A percentile compares a stretch with the other conserved stretches of the same genome.
These are phyloP conservation scores for Begonia masoniana DNA, from an alignment of 306 rosid species.

Conservation along the genomic window DNA sequence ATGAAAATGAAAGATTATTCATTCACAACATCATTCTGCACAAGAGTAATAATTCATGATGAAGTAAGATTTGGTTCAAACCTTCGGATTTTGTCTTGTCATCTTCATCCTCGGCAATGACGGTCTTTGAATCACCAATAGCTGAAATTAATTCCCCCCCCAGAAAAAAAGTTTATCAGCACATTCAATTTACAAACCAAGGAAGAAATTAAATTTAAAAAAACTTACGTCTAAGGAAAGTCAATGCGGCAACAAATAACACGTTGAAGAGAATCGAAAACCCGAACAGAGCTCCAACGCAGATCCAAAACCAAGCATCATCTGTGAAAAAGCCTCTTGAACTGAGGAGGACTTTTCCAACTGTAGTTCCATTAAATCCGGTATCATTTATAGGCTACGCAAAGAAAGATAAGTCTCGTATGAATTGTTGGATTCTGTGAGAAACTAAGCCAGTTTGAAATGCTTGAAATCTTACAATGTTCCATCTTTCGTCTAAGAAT, in stretches of 20 bases:
- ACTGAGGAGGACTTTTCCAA: conserved; percentile 57
- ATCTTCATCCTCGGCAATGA: conserved; percentile 26
- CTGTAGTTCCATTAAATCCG: conserved; percentile 33
- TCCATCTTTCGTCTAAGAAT: conserved; percentile 67
- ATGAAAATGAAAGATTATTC: too few species aligned
- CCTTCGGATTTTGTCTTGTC: conserved; percentile 17
- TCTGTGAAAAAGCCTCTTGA: conserved; percentile 48
- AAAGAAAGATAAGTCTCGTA: neutral
- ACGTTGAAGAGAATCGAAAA: conserved; percentile 54
- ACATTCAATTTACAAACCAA: neutral
- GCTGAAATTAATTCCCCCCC: conserved; percentile 27
- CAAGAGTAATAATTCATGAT: too few species aligned
- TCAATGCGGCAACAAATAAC: conserved; percentile 34
- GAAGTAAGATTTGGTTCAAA: neutral
- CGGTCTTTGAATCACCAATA: conserved; percentile 41
- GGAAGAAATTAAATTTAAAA: conserved; percentile 2
- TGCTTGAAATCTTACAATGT: conserved; percentile 33
- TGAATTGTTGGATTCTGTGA: too few species aligned
- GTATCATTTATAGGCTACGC: conserved; percentile 26
- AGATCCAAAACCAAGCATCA: conserved; percentile 68
- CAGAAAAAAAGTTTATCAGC: neutral
- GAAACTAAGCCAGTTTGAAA: neutral
- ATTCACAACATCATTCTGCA: too few species aligned
- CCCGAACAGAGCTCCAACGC: conserved; percentile 56
- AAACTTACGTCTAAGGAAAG: conserved; percentile 53